Evolutionary conservation across 257 asterid genomes (phyloP).

Genomic region (Galeopsis tetrahit): DNA sequence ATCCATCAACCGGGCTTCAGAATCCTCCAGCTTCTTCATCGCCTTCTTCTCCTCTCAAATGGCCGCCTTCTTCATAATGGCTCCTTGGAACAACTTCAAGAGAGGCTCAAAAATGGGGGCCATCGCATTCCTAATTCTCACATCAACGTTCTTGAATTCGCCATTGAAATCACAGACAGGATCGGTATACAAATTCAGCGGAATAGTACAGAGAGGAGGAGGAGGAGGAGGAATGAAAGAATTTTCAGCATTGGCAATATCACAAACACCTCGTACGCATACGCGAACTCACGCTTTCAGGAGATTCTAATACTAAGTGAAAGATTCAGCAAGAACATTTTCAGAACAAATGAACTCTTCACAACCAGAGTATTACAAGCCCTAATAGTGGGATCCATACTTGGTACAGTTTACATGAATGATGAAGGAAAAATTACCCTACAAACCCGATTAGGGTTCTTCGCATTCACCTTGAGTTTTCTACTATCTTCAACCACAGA

Average conservation of each 20-base stretch:
- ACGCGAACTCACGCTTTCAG: constrained; percentile 46
- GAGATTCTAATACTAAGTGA: constrained; percentile 62
- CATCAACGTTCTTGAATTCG: constrained; percentile 78
- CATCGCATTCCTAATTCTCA: constrained; percentile 54
- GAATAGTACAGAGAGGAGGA: background rate
- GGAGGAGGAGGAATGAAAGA: background rate
- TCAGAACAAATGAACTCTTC: constrained; percentile 79
- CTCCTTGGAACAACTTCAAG: constrained; percentile 54
- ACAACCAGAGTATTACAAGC: constrained; percentile 66
- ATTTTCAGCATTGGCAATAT: background rate
- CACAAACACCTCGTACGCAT: constrained; percentile 32
- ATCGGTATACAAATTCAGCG: constrained; percentile 30
- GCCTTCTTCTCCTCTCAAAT: constrained; percentile 63
- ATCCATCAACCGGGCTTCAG: constrained; percentile 90
- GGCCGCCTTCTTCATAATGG: constrained; percentile 72
- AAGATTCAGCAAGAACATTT: constrained; percentile 70
- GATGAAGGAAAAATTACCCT: constrained; percentile 43
- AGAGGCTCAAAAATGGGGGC: constrained; percentile 46
- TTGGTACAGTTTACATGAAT: constrained; percentile 79
- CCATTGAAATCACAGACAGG: constrained; percentile 57
- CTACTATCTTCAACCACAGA: constrained; percentile 78
- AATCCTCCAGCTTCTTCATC: constrained; percentile 69
- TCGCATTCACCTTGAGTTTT: constrained; percentile 79
- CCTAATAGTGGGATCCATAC: constrained; percentile 57
- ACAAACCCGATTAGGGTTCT: constrained; percentile 77